Evolutionary conservation across 805 yeast species (phyloP), one percentile per base, ranked within the genome.

Genomic region (Ogataea nitratoaversa): DNA sequence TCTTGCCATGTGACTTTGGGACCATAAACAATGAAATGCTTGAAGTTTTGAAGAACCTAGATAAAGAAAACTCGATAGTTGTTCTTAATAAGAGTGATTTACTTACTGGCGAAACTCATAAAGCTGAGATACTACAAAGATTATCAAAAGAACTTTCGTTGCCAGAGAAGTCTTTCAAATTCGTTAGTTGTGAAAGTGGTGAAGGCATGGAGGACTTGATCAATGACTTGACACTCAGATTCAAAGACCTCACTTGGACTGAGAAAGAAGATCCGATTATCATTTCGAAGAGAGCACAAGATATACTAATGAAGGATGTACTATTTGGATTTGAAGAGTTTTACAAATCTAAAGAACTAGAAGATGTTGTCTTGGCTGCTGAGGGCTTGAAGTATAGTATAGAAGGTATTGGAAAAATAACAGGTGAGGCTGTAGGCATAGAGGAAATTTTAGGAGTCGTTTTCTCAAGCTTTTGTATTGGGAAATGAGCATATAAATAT

Each of bases 391-490:
- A 74, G 36, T 73, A 73, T 36, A 79, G 96, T 1, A 79, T 83
- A 16, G 88, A 83, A 12, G 96, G 96, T 0, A 84, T 93, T 29
- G 97, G 97, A 0, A 85, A 82, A 54, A 84, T 93, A 19, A 90
- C 97, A 0, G 99, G 98, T 1, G 84, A 85, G 30, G 76, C 87
- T 0, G 78, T 91, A 12, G 95, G 95, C 0, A 72, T 90, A 0
- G 97, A 93, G 51, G 98, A 93, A 55, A 79, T 93, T 0, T 66
- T 93, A 5, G 96, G 93, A 1, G 91, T 86, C 1, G 93, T 93
- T 0, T 93, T 93, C 56, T 81, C 95, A 2, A 84, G 79, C 46
- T 93, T 93, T 59, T 93, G 99, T 61, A 88, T 93, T 18, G 99
- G 99, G 0, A 91, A 91, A 60, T 91, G 50, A 44, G 30, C 28